phyloP scores from a whole-genome alignment of 1,284 basidiomycete genomes.

The Leccinum idahoense region DNA sequence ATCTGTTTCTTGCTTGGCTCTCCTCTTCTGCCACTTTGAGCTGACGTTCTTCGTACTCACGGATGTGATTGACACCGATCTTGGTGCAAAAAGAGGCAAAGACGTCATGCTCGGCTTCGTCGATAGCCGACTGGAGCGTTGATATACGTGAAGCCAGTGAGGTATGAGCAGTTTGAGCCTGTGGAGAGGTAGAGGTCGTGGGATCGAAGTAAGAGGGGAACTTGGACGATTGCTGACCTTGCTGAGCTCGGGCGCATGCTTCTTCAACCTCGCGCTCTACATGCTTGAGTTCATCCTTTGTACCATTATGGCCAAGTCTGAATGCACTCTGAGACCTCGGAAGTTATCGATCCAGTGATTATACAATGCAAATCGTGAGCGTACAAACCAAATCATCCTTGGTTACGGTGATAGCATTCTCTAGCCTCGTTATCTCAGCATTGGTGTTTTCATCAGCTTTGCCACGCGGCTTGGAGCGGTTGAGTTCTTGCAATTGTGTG shows the following conservation, averaged over 20 bases:
- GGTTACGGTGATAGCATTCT: constrained; percentile 67
- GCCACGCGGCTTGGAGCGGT: constrained; percentile 74
- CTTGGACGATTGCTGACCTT: constrained; percentile 40
- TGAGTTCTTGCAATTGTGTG: constrained; percentile 77
- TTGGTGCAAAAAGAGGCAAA: constrained; percentile 79
- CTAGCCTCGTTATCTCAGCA: constrained; percentile 73
- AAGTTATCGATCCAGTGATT: constrained; percentile 1
- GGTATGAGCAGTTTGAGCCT: constrained; percentile 54
- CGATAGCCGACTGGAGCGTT: constrained; percentile 55
- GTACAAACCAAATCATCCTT: constrained; percentile 78
- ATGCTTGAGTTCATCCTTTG: constrained; percentile 77
- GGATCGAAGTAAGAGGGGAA: not conserved
- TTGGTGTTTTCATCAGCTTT: constrained; percentile 80
- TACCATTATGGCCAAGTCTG: constrained; percentile 62
- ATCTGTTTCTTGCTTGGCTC: constrained; percentile 79
- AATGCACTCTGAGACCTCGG: constrained; percentile 46
- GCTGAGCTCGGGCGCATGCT: constrained; percentile 60
- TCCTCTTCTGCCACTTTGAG: constrained; percentile 85
- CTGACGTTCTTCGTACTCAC: constrained; percentile 94
- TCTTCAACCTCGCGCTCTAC: constrained; percentile 65
- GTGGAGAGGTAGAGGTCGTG: not conserved
- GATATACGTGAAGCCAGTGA: constrained; percentile 53
- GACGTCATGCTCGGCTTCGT: constrained; percentile 77
- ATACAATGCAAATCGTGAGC: not conserved
- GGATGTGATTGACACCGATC: constrained; percentile 81